Evolutionary conservation across 768 basidiomycete genomes (phyloP).

Genomic region (Russula earlei): DNA sequence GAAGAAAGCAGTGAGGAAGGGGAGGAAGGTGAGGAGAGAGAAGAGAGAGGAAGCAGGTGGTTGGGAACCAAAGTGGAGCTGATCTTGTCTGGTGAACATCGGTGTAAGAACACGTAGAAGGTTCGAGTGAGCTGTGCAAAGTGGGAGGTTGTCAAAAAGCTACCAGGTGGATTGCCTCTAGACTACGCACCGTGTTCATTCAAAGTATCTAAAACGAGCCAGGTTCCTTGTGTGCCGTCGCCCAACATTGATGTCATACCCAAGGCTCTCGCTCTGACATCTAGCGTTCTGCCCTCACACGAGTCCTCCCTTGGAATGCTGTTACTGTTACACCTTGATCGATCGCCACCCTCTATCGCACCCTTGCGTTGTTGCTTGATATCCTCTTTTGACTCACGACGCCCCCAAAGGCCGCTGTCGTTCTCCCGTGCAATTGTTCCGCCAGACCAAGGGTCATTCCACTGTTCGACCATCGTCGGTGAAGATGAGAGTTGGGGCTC

Average conservation of each 20-base stretch:
- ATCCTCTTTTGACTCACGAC: constrained; percentile 19
- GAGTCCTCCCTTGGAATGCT: constrained; percentile 4
- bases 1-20: background rate
- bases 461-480: background rate
- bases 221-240: constrained; percentile 16
- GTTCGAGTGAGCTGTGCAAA: constrained; percentile 6
- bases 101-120: constrained; percentile 20
- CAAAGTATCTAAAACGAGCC: constrained; percentile 18
- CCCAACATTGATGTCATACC: constrained; percentile 8
- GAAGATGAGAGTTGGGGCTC: background rate
- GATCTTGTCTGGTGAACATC: constrained; percentile 9
- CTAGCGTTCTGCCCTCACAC: background rate
- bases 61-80: constrained; percentile 13
- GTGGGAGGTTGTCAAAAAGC: background rate
- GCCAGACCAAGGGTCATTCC: constrained; percentile 19
- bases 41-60: background rate
- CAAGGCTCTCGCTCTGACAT: background rate
- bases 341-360: background rate
- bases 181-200: constrained; percentile 10
- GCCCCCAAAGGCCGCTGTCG: constrained; percentile 1
- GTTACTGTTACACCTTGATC: background rate
- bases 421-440: constrained; percentile 9
- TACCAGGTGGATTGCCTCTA: background rate
- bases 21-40: constrained; percentile 1
- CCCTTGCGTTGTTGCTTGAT: background rate